Evolutionary conservation across 1,139 yeast species (phyloP).

Genomic region (Hemisphaericaspora xylanilytica): DNA sequence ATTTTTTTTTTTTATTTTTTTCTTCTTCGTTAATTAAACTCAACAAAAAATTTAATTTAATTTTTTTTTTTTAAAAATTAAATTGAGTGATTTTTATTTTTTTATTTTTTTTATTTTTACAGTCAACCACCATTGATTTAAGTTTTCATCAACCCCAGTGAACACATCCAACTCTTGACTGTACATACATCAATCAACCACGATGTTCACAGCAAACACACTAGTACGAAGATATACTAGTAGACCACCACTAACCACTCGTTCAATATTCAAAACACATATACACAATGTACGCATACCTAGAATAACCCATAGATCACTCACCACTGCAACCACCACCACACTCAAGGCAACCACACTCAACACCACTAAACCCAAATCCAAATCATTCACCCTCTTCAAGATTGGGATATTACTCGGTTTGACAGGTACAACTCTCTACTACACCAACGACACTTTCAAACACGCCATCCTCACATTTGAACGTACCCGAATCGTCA

Average conservation of each 20-base stretch:
- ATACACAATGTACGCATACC: neutral
- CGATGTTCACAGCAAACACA: neutral
- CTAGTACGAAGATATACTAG: neutral
- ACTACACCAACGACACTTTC: constrained; percentile 33
- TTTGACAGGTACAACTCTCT: constrained; percentile 27
- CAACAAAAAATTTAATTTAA: too few relatives aligned
- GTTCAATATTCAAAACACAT: neutral
- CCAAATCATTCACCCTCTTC: constrained; percentile 15
- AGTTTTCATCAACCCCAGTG: too few relatives aligned
- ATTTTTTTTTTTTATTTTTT: too few relatives aligned
- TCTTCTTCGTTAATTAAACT: too few relatives aligned
- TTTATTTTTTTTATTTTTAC: too few relatives aligned
- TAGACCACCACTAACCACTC: neutral
- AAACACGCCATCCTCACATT: constrained; percentile 38
- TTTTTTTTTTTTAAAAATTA: too few relatives aligned
- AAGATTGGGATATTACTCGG: constrained; percentile 34
- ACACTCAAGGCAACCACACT: neutral
- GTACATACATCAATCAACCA: too few relatives aligned
- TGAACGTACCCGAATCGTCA: constrained; percentile 61
- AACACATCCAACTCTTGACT: too few relatives aligned
- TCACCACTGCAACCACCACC: too few relatives aligned
- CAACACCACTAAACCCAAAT: constrained; percentile 6
- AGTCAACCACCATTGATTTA: too few relatives aligned
- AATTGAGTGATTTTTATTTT: too few relatives aligned
- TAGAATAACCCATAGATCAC: neutral